Evolutionary conservation across 2,329 filamentous ascomycete species (phyloP).

Genomic region (Scleromitrula shiraiana): DNA sequence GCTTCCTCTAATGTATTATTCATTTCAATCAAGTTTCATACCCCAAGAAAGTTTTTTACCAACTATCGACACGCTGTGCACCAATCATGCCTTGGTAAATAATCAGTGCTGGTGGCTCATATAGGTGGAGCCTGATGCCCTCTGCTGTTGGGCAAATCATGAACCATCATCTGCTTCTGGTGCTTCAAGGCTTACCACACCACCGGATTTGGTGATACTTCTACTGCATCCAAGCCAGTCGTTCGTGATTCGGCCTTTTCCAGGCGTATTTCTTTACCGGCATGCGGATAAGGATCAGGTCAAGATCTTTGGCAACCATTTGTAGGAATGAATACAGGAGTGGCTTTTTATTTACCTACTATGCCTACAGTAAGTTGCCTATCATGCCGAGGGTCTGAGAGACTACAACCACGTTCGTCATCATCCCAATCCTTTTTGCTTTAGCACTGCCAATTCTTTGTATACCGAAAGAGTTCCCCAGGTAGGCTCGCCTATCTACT

Average conservation of each 20-base stretch:
- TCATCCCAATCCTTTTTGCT: background rate
- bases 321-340: background rate
- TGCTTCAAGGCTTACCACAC: background rate
- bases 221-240: background rate
- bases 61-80: background rate
- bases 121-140: background rate
- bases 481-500: background rate
- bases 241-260: background rate
- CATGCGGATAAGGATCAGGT: background rate
- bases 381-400: background rate
- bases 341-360: background rate
- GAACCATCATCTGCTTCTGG: background rate
- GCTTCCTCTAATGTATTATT: background rate
- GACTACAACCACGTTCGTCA: background rate
- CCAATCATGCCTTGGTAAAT: background rate
- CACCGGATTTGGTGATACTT: background rate
- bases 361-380: background rate
- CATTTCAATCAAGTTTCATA: too few species aligned
- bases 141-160: background rate
- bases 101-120: background rate
- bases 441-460: background rate
- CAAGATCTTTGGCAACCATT: background rate
- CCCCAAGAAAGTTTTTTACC: background rate
- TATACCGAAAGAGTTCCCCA: background rate
- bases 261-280: background rate